These are phyloP conservation scores for Fusarium euwallaceae DNA, from an alignment of 2,329 filamentous ascomycete species.

Conservation along the genomic window DNA sequence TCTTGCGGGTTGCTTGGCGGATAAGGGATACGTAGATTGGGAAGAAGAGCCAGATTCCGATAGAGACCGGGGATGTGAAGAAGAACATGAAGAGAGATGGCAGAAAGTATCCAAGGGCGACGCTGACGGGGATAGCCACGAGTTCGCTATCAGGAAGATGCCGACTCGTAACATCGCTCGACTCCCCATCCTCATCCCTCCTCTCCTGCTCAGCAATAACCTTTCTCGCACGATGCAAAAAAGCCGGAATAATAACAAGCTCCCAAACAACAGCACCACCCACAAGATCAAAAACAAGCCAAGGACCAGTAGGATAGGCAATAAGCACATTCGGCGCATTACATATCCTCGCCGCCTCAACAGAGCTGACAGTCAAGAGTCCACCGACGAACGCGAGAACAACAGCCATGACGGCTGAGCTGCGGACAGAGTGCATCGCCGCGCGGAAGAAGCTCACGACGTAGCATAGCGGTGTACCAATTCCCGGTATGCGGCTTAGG, in stretches of 20 bases:
- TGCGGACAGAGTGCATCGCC: constrained; percentile 58
- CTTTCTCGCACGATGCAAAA: constrained; percentile 58
- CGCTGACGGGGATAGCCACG: constrained; percentile 66
- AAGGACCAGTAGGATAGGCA: constrained; percentile 55
- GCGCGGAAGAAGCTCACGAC: constrained; percentile 63
- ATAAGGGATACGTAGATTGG: constrained; percentile 62
- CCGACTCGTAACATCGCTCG: constrained; percentile 44
- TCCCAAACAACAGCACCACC: constrained; percentile 67
- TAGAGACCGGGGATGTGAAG: constrained; percentile 52
- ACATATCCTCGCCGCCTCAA: constrained; percentile 63
- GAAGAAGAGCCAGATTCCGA: constrained; percentile 65
- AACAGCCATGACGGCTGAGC: constrained; percentile 56
- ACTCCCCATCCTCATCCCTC: constrained; percentile 31
- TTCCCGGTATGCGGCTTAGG: constrained; percentile 58
- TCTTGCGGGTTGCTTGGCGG: constrained; percentile 53
- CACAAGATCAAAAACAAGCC: constrained; percentile 63
- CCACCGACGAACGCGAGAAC: constrained; percentile 61
- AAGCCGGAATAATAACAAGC: constrained; percentile 64
- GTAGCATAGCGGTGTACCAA: constrained; percentile 64
- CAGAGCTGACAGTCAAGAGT: constrained; percentile 62
- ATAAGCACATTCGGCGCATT: constrained; percentile 54
- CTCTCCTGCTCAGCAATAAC: constrained; percentile 46
- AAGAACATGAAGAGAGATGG: constrained; percentile 63
- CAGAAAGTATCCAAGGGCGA: constrained; percentile 61
- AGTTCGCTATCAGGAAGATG: constrained; percentile 65